Base-by-base conservation (phyloP, 2,329 filamentous ascomycete genomes). In the Hymenoscyphus fraxineus region DNA sequence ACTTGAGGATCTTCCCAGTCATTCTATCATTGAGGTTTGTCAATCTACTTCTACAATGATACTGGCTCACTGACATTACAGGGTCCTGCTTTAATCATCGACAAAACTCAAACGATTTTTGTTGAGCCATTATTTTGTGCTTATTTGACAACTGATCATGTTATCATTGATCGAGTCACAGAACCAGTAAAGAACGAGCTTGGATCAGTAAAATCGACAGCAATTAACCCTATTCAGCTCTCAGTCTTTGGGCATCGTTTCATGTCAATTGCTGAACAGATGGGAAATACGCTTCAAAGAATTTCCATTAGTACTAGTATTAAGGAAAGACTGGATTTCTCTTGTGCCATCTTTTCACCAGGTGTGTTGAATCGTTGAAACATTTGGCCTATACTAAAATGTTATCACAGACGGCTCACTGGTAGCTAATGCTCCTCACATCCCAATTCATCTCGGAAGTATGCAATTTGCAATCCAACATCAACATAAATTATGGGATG, bases 101-200 rank as follows among this genome's bases (percentile, higher is more conserved):
- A 93, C 71, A 88, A 89, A 6, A 93, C 90, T 0, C 93, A 97
- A 77, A 97, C 93, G 0, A 94, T 97, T 66, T 90, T 97, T 0
- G 87, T 97, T 1, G 90, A 90, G 0, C 93, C 93, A 0, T 85
- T 84, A 38, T 85, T 91, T 2, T 85, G 86, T 35, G 93, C 93
- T 0, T 78, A 92, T 19, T 81, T 96, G 38, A 39, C 65, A 4
- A 40, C 59, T 15, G 86, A 95, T n/a, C 93, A 96, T 71, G 91
- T 97, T 3, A 83, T 97, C 15, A 92, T 97, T 73, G 92, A 61
- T 57, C 96, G 47, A 32, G 66, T 6, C 39, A 51, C 44, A n/a
- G 59, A 22, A n/a, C 16, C 35, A 32, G 59, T 19, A 55, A 38
- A 15, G n/a, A 63, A 58, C n/a, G 54, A 51, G 16, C 19, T 35